Percentiles rank a stretch among this genome's conserved stretches.
These are phyloP conservation scores for Phytophthora litchii DNA, from an alignment of 352 stramenopile genomes.

Conservation along the genomic window DNA sequence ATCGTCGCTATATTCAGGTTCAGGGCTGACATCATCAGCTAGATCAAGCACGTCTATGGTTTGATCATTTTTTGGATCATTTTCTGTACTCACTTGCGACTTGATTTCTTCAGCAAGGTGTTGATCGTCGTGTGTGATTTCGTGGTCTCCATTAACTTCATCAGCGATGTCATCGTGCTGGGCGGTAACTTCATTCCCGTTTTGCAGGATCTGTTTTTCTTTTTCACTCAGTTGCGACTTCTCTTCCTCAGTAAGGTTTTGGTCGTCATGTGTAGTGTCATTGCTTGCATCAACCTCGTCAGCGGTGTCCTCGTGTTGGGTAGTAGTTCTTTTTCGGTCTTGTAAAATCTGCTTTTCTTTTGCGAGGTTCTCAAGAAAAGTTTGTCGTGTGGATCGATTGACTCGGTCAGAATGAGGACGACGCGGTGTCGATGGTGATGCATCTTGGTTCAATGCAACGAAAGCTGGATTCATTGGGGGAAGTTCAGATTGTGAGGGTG, in stretches of 20 bases:
- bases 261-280: neutral
- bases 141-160: neutral
- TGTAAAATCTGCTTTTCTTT: neutral
- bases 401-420: conserved; percentile 26
- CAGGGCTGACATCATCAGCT: neutral
- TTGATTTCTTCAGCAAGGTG: conserved; percentile 1
- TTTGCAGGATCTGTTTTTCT: neutral
- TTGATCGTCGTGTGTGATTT: neutral
- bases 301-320: neutral
- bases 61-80: conserved; percentile 3
- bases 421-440: conserved; percentile 12
- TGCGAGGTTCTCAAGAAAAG: conserved; percentile 25
- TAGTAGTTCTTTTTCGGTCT: neutral
- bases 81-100: conserved; percentile 3
- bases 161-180: neutral
- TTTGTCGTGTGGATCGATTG: conserved; percentile 21
- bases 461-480: neutral
- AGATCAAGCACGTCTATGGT: neutral
- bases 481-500: conserved; percentile 5
- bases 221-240: conserved; percentile 1
- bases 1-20: conserved; percentile 10
- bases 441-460: conserved; percentile 7
- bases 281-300: neutral
- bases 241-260: neutral
- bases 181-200: neutral